Conservation (phyloP, 179 eudicot species). For the Pouteria campechiana region DNA sequence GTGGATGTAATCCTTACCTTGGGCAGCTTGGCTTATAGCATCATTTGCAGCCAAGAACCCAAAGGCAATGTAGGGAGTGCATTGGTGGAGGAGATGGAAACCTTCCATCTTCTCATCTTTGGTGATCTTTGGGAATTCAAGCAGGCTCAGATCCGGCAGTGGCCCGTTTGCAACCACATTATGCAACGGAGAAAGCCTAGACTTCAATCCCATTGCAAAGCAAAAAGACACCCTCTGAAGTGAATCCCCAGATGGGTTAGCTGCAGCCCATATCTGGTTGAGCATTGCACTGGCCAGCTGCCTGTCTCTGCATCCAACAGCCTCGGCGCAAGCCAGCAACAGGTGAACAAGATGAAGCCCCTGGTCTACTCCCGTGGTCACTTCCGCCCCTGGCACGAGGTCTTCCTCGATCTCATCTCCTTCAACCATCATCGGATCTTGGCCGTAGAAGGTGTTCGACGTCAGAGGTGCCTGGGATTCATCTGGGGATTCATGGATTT, state of each 20-base stretch:
- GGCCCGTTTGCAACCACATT: conserved; percentile 18
- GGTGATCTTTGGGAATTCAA: no score
- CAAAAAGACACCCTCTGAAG: conserved; percentile 25
- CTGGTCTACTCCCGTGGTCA: conserved; percentile 11
- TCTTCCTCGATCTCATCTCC: conserved; percentile 1
- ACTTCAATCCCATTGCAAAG: conserved; percentile 24
- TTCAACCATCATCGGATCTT: conserved; percentile 6
- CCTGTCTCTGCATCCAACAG: conserved; percentile 29
- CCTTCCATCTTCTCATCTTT: conserved; percentile 22
- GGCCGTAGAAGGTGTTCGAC: conserved; percentile 1
- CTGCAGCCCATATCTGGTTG: conserved; percentile 19
- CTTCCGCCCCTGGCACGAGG: neutral
- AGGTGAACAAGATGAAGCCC: conserved; percentile 31
- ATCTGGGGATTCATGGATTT: no score
- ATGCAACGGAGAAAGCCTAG: conserved; percentile 18
- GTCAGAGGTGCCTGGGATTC: neutral
- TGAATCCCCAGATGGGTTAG: conserved; percentile 27
- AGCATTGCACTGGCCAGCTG: conserved; percentile 21
- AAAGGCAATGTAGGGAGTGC: conserved; percentile 25
- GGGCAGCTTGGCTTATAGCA: conserved; percentile 25
- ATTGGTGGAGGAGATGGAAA: conserved; percentile 21
- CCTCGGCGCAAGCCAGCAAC: conserved; percentile 37
- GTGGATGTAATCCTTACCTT: conserved; percentile 16
- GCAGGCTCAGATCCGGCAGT: conserved; percentile 4
- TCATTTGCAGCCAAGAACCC: conserved; percentile 33